Conservation (phyloP, 495 filamentous ascomycete genomes). For the Venustampulla echinocandica region DNA sequence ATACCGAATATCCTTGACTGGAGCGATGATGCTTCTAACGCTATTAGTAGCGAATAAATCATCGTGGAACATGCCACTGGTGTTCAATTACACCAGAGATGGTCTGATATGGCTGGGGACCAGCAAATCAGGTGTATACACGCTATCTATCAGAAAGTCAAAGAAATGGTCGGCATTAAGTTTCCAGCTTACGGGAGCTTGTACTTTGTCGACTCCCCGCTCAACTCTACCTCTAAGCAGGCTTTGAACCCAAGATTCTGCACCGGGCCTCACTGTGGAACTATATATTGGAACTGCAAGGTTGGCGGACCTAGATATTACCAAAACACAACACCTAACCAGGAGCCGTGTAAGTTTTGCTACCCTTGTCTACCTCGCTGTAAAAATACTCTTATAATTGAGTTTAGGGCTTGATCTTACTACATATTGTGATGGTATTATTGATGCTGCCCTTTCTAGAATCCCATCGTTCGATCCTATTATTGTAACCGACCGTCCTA, state of each 20-base stretch:
- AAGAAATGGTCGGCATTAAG: conserved; percentile 30
- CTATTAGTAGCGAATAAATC: conserved; percentile 36
- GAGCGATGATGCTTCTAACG: conserved; percentile 29
- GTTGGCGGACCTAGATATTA: conserved; percentile 28
- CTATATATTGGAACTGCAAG: conserved; percentile 33
- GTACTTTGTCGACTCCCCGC: conserved; percentile 11
- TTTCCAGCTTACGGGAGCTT: conserved; percentile 39
- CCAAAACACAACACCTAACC: conserved; percentile 23
- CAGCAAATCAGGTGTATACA: no score
- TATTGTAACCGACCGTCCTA: no score
- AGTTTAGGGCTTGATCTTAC: neutral
- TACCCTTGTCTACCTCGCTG: conserved; percentile 10
- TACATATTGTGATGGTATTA: conserved; percentile 18
- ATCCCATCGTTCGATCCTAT: no score
- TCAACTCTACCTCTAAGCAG: conserved; percentile 23
- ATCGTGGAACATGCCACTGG: conserved; percentile 36
- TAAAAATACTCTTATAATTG: neutral
- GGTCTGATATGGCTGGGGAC: conserved; percentile 30
- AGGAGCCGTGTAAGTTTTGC: conserved; percentile 32
- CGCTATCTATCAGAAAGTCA: no score
- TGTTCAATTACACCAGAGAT: conserved; percentile 30
- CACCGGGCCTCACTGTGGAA: conserved; percentile 34
- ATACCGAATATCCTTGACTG: conserved; percentile 36
- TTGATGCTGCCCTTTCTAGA: conserved; percentile 32
- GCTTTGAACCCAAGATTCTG: conserved; percentile 30